phyloP scores from a whole-genome alignment of 495 filamentous ascomycete genomes.

The Cetradonia linearis region DNA sequence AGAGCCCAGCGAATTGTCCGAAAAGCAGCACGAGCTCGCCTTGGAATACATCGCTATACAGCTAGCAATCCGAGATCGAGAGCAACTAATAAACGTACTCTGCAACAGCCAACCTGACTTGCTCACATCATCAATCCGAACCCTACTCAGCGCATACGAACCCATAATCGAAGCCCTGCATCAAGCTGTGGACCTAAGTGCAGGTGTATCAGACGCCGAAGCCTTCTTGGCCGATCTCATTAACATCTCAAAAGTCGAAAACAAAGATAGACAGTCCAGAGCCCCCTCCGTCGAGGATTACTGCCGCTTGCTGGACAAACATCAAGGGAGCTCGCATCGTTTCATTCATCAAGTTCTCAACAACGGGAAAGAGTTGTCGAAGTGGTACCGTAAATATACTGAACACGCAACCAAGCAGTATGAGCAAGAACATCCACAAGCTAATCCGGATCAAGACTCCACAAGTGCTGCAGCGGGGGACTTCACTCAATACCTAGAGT shows the following conservation, averaged over 20 bases:
- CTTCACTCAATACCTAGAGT: conserved; percentile 36
- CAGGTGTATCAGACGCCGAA: conserved; percentile 46
- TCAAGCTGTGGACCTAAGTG: conserved; percentile 51
- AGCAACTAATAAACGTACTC: conserved; percentile 46
- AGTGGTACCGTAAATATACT: conserved; percentile 40
- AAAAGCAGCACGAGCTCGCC: conserved; percentile 42
- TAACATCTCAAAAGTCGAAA: conserved; percentile 27
- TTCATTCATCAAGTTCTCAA: conserved; percentile 53
- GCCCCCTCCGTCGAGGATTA: conserved; percentile 53
- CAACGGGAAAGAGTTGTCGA: conserved; percentile 47
- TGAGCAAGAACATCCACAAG: conserved; percentile 15
- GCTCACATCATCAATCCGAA: conserved; percentile 46
- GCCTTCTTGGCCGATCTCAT: conserved; percentile 53
- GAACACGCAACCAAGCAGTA: conserved; percentile 35
- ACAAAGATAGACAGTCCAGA: conserved; percentile 24
- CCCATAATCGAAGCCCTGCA: conserved; percentile 54
- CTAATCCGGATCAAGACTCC: conserved; percentile 1
- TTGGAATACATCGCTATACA: conserved; percentile 49
- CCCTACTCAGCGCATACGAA: conserved; percentile 49
- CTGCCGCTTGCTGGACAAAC: conserved; percentile 43
- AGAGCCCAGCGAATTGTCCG: conserved; percentile 29
- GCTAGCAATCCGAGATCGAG: conserved; percentile 50
- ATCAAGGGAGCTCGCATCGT: conserved; percentile 44
- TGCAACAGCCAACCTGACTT: conserved; percentile 50
- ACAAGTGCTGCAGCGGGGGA: conserved; percentile 31